Evolutionary conservation across 2,329 filamentous ascomycete species (phyloP).

Genomic region (Aspergillus sp.): DNA sequence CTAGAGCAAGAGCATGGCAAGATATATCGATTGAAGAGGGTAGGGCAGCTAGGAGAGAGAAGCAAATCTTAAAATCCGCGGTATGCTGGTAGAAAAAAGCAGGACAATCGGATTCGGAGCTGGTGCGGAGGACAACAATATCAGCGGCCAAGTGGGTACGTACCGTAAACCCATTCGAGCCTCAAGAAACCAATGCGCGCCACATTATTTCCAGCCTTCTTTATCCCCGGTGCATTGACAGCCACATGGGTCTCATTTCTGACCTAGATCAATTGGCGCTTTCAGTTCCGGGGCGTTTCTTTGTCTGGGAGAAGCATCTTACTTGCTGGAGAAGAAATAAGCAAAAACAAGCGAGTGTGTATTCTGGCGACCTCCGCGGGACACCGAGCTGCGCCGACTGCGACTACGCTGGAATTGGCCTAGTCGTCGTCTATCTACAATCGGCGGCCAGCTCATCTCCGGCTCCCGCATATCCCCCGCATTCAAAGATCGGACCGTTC

Average conservation of each 20-base stretch:
- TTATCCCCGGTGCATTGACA: neutral
- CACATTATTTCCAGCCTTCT: neutral
- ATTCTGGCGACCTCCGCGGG: too few relatives aligned
- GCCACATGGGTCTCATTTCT: neutral
- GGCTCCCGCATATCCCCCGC: neutral
- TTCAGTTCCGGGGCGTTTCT: neutral
- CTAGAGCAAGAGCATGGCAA: neutral
- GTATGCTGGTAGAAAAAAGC: neutral
- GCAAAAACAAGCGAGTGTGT: too few relatives aligned
- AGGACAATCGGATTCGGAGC: neutral
- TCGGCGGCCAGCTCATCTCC: neutral
- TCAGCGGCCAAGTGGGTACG: neutral
- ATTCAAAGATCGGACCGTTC: neutral
- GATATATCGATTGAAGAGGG: too few relatives aligned
- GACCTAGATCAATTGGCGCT: neutral
- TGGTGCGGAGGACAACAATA: neutral
- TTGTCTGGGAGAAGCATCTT: neutral
- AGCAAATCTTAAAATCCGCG: neutral
- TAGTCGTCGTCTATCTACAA: neutral
- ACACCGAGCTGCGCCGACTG: neutral
- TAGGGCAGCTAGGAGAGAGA: neutral
- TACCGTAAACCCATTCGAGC: neutral
- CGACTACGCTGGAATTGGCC: neutral
- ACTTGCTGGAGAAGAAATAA: neutral
- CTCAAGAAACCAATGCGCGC: neutral